Evolutionary conservation across 2,329 filamentous ascomycete genomes (phyloP).

Genomic region (Chaetothyriales sp.): DNA sequence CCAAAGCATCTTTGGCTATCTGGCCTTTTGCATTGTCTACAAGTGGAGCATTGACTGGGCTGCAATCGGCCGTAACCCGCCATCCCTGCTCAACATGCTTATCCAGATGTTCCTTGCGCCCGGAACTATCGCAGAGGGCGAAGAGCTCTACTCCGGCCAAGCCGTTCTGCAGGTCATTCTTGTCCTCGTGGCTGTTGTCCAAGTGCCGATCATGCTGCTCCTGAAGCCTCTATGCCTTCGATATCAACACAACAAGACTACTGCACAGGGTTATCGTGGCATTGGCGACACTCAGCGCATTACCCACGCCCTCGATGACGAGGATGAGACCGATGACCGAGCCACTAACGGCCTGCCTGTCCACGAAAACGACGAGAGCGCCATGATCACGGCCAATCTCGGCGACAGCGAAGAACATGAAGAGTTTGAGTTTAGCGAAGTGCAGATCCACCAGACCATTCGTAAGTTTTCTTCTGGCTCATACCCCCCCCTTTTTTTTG

Average conservation of each 20-base stretch:
- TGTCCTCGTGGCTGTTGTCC: conserved; percentile 64
- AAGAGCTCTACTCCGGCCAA: conserved; percentile 67
- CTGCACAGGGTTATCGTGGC: conserved; percentile 77
- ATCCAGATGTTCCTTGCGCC: conserved; percentile 99
- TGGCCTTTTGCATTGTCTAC: conserved; percentile 86
- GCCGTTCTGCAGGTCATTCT: conserved; percentile 59
- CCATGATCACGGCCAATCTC: conserved; percentile 79
- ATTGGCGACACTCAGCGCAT: conserved; percentile 68
- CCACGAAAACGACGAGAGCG: conserved; percentile 65
- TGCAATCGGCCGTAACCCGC: conserved; percentile 50
- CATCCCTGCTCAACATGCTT: conserved; percentile 91
- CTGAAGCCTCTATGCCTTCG: conserved; percentile 92
- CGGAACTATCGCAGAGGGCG: conserved; percentile 49
- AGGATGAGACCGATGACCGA: conserved; percentile 43
- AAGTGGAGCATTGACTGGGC: conserved; percentile 93
- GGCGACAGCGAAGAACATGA: conserved; percentile 62
- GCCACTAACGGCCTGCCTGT: conserved; percentile 48
- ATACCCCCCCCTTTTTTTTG: background rate
- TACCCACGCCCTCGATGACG: conserved; percentile 79
- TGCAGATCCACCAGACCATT: conserved; percentile 98
- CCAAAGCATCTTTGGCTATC: conserved; percentile 95
- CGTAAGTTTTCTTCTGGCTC: conserved; percentile 43
- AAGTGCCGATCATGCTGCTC: conserved; percentile 83
- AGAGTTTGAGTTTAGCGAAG: conserved; percentile 92
- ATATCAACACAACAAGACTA: conserved; percentile 79